Base-by-base conservation (phyloP, 768 basidiomycete genomes). In the Termitomyces sp. region DNA sequence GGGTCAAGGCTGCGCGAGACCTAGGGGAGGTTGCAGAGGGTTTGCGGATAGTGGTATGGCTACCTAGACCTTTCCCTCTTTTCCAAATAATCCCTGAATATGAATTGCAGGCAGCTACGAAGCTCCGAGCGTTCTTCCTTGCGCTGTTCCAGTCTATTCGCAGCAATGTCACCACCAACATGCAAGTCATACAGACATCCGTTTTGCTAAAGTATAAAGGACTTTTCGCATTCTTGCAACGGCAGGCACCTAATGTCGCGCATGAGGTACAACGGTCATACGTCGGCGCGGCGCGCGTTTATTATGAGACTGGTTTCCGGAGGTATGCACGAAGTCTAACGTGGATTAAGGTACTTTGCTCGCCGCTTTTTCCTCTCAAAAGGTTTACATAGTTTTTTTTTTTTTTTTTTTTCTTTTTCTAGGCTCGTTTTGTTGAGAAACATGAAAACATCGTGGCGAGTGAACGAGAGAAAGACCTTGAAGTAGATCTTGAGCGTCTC, bases 231-330 rank as follows among this genome's bases (percentile, higher is more conserved):
- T 99, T 98, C 66, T 76, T 99, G 37, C 84, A 87, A 59, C 84
- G 91, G 2, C 89, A 93, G 58, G 89, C 89, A 5, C 78, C 86
- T 9, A 77, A 77, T 34, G 88, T 94, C 30, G 94, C 97, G 3
- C 79, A 79, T 45, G 95, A 98, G 68, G 74, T 99, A 22, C 93
- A 93, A 66, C 77, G 92, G 50, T 86, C 90, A 2, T 99, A 99
- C 68, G 73, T 88, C 28, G 81, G 81, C 34, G 83, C 89, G 26
- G 88, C 90, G 14, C 84, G 94, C 40, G 80, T 90, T 21, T 99
- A 97, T 68, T 98, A 93, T 57, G 97, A 99, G 71, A 98, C 97
- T 21, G 92, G 88, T 0, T 95, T 98, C 67, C 76, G 97, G 58
- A 75, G 97, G 42, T 99, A 98, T 67, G 79, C 85, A 22, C 78